These are phyloP conservation scores for Corymbia citriodora DNA, from an alignment of 441 rosid genomes.

Conservation along the genomic window DNA sequence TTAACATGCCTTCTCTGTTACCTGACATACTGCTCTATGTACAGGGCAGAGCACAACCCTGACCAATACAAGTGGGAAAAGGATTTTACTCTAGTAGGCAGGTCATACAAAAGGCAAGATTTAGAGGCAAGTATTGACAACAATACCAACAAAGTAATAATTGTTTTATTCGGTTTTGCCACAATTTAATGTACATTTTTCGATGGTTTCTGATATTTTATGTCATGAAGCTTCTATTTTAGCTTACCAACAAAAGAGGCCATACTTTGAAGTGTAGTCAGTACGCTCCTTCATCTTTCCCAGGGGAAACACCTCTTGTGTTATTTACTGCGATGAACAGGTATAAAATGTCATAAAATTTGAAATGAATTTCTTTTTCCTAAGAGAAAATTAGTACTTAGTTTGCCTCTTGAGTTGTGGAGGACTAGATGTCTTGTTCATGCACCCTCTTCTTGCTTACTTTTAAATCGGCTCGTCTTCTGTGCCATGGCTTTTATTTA, in stretches of 20 bases:
- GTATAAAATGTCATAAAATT: slow-evolving; percentile 18
- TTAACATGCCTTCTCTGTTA: neutral
- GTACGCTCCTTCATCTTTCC: slow-evolving; percentile 64
- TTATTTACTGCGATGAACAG: slow-evolving; percentile 94
- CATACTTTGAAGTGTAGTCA: slow-evolving; percentile 84
- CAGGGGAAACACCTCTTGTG: slow-evolving; percentile 78
- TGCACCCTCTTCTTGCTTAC: neutral
- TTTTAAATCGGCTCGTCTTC: neutral
- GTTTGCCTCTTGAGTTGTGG: neutral
- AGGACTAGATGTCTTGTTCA: neutral
- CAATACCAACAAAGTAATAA: neutral
- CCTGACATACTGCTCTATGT: neutral
- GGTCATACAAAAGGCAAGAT: slow-evolving; percentile 74
- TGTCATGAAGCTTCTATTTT: slow-evolving; percentile 9
- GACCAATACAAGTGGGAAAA: slow-evolving; percentile 89
- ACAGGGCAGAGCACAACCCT: slow-evolving; percentile 92
- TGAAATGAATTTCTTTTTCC: neutral
- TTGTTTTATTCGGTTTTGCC: neutral
- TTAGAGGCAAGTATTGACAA: slow-evolving; percentile 91
- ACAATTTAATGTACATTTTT: neutral
- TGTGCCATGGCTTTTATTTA: neutral
- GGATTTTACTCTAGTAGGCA: slow-evolving; percentile 80
- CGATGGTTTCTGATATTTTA: neutral
- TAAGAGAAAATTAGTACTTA: neutral
- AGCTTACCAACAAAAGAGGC: slow-evolving; percentile 87